Evolutionary conservation across 2,329 filamentous ascomycete genomes (phyloP).

Genomic region (Penicillium polonicum): DNA sequence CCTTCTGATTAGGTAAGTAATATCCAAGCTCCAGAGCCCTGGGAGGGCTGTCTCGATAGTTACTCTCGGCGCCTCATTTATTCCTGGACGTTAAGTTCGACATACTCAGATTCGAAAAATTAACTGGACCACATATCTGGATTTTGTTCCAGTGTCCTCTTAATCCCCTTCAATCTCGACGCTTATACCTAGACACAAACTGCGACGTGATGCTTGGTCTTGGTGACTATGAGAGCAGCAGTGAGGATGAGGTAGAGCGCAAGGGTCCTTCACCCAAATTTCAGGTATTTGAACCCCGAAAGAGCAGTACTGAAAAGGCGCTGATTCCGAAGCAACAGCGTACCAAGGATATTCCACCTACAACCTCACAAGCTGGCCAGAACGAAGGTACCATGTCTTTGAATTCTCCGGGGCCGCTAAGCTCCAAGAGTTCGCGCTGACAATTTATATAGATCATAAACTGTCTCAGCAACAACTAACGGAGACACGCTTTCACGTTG

Average conservation of each 20-base stretch:
- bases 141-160: neutral
- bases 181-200: neutral
- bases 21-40: conserved; percentile 12
- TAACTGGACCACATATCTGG: neutral
- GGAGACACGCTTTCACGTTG: neutral
- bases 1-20: conserved; percentile 39
- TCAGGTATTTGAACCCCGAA: conserved; percentile 23
- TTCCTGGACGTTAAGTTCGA: neutral
- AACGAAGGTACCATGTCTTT: conserved; percentile 7
- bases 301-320: too few relatives aligned
- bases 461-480: neutral
- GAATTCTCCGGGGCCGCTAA: neutral
- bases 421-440: neutral
- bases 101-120: neutral
- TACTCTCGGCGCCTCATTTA: neutral
- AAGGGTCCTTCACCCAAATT: conserved; percentile 11
- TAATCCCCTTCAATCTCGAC: neutral
- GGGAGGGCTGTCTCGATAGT: neutral
- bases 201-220: conserved; percentile 40
- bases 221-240: conserved; percentile 46
- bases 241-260: conserved; percentile 42
- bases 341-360: neutral
- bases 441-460: conserved; percentile 3
- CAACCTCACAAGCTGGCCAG: conserved; percentile 2
- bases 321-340: neutral